Conservation (phyloP, 2,329 filamentous ascomycete genomes). For the Pseudogymnoascus sp. region DNA sequence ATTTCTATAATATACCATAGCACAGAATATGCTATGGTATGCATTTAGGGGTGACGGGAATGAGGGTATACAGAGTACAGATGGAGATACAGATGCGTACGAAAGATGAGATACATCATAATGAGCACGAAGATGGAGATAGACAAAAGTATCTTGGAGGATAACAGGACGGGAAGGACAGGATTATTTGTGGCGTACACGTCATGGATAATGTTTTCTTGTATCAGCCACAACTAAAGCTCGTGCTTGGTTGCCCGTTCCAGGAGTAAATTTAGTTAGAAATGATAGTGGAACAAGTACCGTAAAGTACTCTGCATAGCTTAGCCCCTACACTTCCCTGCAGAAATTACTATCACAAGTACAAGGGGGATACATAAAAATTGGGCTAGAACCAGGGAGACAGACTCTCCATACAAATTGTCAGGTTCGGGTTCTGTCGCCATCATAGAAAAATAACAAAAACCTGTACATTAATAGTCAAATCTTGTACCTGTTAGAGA, state of each 20-base stretch:
- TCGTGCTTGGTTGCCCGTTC: not conserved
- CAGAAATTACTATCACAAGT: not conserved
- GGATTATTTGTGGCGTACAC: not conserved
- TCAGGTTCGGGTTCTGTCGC: not conserved
- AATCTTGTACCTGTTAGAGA: not conserved
- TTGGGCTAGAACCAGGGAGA: not conserved
- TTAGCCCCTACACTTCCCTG: not conserved
- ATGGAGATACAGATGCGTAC: not conserved
- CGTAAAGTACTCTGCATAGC: not conserved
- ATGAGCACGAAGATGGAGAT: not conserved
- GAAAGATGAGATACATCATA: not conserved
- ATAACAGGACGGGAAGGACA: not conserved
- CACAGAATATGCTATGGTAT: too few relatives aligned
- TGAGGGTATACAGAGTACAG: not conserved
- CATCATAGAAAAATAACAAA: not conserved
- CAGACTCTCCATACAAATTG: not conserved
- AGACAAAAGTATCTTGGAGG: not conserved
- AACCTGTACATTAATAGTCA: not conserved
- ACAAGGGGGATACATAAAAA: not conserved
- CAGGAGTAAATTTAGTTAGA: not conserved
- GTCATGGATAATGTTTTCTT: not conserved
- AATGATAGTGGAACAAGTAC: not conserved
- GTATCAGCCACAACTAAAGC: not conserved
- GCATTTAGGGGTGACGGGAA: too few relatives aligned
- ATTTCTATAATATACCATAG: too few relatives aligned